phyloP scores from a whole-genome alignment of 176 grass and related monocot species.

The Lolium multiflorum region DNA sequence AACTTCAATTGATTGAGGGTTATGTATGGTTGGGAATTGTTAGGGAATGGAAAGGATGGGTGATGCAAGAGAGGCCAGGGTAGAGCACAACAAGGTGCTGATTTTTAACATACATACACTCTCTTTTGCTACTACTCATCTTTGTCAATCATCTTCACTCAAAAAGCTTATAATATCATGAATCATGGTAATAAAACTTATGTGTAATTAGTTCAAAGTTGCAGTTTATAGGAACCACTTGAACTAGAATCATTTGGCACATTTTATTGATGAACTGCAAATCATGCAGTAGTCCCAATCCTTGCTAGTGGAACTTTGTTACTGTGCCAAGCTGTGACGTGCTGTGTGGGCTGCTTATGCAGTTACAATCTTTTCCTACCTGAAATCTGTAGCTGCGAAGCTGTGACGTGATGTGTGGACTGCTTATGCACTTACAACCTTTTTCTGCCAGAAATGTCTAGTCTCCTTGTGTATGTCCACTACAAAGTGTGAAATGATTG shows the following conservation, averaged over 20 bases:
- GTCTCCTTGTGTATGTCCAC: neutral
- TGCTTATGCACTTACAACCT: neutral
- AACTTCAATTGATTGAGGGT: slow-evolving; percentile 50
- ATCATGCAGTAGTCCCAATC: neutral
- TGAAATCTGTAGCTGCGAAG: neutral
- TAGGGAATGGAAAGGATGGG: slow-evolving; percentile 82
- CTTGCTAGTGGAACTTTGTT: neutral
- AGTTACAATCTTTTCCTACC: no score
- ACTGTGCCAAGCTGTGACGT: neutral
- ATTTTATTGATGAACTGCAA: neutral
- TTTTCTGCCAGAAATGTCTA: neutral
- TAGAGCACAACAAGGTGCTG: slow-evolving; percentile 53
- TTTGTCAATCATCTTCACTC: slow-evolving; percentile 6
- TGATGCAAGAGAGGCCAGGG: slow-evolving; percentile 58
- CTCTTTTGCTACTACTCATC: slow-evolving; percentile 36
- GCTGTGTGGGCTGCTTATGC: neutral
- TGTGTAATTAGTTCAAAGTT: neutral
- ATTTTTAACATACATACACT: slow-evolving; percentile 52
- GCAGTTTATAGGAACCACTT: neutral
- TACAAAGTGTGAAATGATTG: neutral
- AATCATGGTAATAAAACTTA: neutral
- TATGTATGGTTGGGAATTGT: slow-evolving; percentile 58
- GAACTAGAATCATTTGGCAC: neutral
- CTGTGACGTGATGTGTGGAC: neutral
- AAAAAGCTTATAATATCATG: neutral